Percentiles rank a stretch among this genome's conserved stretches.
phyloP scores from a whole-genome alignment of 768 basidiomycete species.

The Lentinula sp. region DNA sequence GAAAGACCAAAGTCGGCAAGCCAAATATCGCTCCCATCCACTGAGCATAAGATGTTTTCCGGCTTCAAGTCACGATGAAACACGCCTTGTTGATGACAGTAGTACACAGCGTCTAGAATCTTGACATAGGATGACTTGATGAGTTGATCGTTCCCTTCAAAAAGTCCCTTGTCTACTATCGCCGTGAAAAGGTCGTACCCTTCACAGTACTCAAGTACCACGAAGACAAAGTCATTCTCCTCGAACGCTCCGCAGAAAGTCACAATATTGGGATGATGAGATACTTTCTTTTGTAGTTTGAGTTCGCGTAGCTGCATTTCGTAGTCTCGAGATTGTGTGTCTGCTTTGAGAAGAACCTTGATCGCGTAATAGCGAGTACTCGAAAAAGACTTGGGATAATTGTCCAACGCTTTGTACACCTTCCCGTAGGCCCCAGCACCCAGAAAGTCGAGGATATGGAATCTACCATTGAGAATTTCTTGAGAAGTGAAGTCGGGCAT shows the following conservation, averaged over 20 bases:
- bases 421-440: conserved; percentile 73
- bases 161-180: conserved; percentile 51
- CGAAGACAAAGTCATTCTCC: conserved; percentile 59
- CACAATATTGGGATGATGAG: conserved; percentile 58
- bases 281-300: conserved; percentile 43
- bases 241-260: conserved; percentile 59
- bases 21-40: conserved; percentile 44
- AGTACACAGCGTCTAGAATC: conserved; percentile 70
- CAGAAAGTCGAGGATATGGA: conserved; percentile 54
- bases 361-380: conserved; percentile 52
- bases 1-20: conserved; percentile 79
- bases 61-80: conserved; percentile 88
- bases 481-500: conserved; percentile 3
- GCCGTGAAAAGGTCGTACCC: conserved; percentile 68
- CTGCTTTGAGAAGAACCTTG: conserved; percentile 66
- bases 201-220: conserved; percentile 51
- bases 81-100: conserved; percentile 65
- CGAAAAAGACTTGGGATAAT: conserved; percentile 18
- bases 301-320: conserved; percentile 68
- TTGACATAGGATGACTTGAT: conserved; percentile 68
- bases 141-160: conserved; percentile 51
- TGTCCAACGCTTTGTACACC: conserved; percentile 68
- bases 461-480: conserved; percentile 35
- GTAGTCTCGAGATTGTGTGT: conserved; percentile 46
- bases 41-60: conserved; percentile 64